Conservation (phyloP, 768 basidiomycete genomes). For the Collybiopsis confluens region DNA sequence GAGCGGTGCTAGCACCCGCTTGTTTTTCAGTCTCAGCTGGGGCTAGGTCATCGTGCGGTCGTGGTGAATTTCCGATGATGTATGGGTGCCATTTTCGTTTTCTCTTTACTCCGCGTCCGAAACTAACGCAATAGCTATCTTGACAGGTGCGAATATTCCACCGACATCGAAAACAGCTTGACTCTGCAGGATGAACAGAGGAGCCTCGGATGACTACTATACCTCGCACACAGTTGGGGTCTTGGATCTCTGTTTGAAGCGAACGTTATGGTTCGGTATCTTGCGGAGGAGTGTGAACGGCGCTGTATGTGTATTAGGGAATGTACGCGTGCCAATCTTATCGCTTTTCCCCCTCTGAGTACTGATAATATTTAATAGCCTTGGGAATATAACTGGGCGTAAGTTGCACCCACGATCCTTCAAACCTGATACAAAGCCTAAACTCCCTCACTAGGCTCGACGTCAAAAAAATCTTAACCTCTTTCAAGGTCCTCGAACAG, state of each 20-base stretch:
- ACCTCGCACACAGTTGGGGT: constrained; percentile 74
- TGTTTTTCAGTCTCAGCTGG: constrained; percentile 67
- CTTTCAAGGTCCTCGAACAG: constrained; percentile 47
- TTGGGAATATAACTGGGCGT: constrained; percentile 50
- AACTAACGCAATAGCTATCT: no score
- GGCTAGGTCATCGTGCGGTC: constrained; percentile 84
- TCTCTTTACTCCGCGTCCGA: no score
- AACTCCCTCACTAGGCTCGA: no score
- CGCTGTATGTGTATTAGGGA: constrained; percentile 72
- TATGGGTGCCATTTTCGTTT: no score
- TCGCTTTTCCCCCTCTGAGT: not conserved
- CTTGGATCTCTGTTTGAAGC: constrained; percentile 94
- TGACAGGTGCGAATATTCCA: constrained; percentile 75
- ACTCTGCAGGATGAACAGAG: constrained; percentile 85
- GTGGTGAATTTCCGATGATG: constrained; percentile 94
- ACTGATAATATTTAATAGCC: constrained; percentile 30
- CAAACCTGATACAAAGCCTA: no score
- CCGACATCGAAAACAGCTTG: constrained; percentile 56
- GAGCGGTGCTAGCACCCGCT: constrained; percentile 73
- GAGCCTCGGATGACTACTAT: constrained; percentile 81
- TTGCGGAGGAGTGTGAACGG: constrained; percentile 73
- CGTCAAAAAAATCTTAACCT: constrained; percentile 72
- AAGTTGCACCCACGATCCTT: constrained; percentile 28
- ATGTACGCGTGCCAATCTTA: constrained; percentile 46
- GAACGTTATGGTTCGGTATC: constrained; percentile 84